Evolutionary conservation across 352 stramenopile genomes (phyloP).

Genomic region (Phytopythium aichiense): DNA sequence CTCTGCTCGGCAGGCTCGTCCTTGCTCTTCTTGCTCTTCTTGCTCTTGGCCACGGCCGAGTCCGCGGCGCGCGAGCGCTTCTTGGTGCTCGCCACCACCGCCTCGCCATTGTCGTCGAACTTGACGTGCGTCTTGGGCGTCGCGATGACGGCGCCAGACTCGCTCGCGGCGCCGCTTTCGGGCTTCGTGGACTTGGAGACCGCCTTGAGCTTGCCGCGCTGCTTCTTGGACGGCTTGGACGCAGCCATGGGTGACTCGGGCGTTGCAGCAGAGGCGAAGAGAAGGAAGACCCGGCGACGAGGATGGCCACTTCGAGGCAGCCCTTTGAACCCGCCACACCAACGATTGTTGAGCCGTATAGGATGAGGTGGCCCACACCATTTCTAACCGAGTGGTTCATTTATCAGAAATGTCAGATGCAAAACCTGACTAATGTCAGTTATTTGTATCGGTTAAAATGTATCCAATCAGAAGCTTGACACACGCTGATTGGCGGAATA

Average conservation of each 20-base stretch:
- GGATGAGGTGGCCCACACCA: no score
- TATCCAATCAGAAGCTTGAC: no score
- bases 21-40: constrained; percentile 7
- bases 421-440: no score
- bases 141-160: neutral
- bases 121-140: constrained; percentile 50
- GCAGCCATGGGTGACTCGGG: constrained; percentile 26
- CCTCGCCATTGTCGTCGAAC: constrained; percentile 61
- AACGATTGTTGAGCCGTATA: no score
- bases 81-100: constrained; percentile 34
- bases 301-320: no score
- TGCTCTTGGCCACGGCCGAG: constrained; percentile 14
- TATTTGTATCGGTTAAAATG: no score
- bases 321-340: neutral
- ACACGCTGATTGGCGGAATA: neutral
- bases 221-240: constrained; percentile 74
- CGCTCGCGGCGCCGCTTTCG: neutral
- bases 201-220: constrained; percentile 64
- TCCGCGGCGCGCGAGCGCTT: constrained; percentile 34
- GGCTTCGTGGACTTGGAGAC: constrained; percentile 19
- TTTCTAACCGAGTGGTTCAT: no score
- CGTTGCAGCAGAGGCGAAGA: neutral
- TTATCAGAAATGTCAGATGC: no score
- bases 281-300: neutral
- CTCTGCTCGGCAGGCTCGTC: constrained; percentile 19